Evolutionary conservation across 2,329 filamentous ascomycete genomes (phyloP).

Genomic region (Trichoderma atroviride): DNA sequence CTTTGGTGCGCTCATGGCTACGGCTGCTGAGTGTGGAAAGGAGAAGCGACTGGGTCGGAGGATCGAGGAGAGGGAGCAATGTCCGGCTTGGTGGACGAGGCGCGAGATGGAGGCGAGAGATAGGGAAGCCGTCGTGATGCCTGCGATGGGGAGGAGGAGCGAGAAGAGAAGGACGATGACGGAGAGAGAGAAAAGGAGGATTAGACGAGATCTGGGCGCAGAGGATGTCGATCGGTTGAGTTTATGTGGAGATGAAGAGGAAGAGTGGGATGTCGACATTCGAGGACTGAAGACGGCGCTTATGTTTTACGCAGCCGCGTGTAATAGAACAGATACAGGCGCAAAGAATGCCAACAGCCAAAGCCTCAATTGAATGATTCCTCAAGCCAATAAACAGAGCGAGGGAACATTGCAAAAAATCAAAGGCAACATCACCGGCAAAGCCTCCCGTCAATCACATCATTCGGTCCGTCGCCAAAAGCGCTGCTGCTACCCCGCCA

Average conservation of each 20-base stretch:
- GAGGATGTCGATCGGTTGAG: background rate
- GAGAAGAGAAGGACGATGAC: slow-evolving; percentile 36
- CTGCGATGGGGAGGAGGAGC: slow-evolving; percentile 32
- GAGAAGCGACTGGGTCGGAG: slow-evolving; percentile 31
- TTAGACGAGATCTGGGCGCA: background rate
- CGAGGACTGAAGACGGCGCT: background rate
- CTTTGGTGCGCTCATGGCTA: slow-evolving; percentile 34
- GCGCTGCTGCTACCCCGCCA: slow-evolving; percentile 2
- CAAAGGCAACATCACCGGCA: background rate
- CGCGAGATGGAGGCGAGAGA: slow-evolving; percentile 32
- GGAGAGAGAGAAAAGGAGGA: slow-evolving; percentile 24
- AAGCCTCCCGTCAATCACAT: background rate
- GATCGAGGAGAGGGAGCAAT: slow-evolving; percentile 26
- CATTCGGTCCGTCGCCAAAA: background rate
- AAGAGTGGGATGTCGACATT: slow-evolving; percentile 17
- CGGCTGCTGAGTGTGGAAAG: slow-evolving; percentile 31
- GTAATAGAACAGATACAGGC: background rate
- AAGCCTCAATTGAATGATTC: background rate
- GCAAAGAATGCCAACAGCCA: background rate
- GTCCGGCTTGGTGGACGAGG: slow-evolving; percentile 33
- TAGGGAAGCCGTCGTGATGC: slow-evolving; percentile 6
- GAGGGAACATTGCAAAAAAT: background rate
- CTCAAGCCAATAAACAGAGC: fast-evolving
- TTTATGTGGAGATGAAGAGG: slow-evolving; percentile 25
- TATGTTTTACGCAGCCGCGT: background rate